Conservation (phyloP, 192 early-diverging fungal genomes). For the Coemansia asiatica region DNA sequence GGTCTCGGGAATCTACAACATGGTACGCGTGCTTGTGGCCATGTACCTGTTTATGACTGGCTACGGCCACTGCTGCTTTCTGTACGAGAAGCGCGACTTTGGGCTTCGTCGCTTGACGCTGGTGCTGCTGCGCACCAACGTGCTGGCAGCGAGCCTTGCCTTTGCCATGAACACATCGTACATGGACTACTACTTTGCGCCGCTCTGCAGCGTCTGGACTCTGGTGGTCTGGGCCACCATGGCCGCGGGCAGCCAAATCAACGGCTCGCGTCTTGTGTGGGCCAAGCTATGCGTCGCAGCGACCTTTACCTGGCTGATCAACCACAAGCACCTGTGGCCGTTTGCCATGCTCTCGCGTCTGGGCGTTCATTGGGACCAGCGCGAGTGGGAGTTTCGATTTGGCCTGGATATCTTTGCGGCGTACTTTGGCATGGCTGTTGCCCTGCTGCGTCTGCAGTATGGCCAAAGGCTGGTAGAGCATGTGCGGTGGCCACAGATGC, state of each 20-base stretch:
- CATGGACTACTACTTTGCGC: slow-evolving; percentile 80
- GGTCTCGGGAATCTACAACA: slow-evolving; percentile 66
- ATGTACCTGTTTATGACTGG: slow-evolving; percentile 82
- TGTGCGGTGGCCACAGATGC: slow-evolving; percentile 44
- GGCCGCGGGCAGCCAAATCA: slow-evolving; percentile 54
- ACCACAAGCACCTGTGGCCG: slow-evolving; percentile 40
- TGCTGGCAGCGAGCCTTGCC: slow-evolving; percentile 64
- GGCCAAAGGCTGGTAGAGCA: slow-evolving; percentile 34
- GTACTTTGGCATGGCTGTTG: slow-evolving; percentile 67
- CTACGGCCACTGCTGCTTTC: slow-evolving; percentile 76
- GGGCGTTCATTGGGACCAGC: slow-evolving; percentile 61
- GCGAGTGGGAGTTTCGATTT: slow-evolving; percentile 73
- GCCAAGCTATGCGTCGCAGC: slow-evolving; percentile 57
- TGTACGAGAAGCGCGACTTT: slow-evolving; percentile 70
- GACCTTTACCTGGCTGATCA: slow-evolving; percentile 8
- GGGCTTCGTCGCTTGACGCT: slow-evolving; percentile 62
- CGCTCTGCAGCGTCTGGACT: slow-evolving; percentile 71
- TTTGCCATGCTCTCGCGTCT: slow-evolving; percentile 45
- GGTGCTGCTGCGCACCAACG: slow-evolving; percentile 66
- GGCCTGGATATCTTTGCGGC: slow-evolving; percentile 68
- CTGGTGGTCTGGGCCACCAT: slow-evolving; percentile 68
- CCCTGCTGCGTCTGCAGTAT: slow-evolving; percentile 54
- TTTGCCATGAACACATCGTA: slow-evolving; percentile 70
- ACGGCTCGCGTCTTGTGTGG: slow-evolving; percentile 56
- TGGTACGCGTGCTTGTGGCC: slow-evolving; percentile 72